These are phyloP conservation scores for Populus nigra DNA, from an alignment of 345 rosid genomes.

Conservation along the genomic window DNA sequence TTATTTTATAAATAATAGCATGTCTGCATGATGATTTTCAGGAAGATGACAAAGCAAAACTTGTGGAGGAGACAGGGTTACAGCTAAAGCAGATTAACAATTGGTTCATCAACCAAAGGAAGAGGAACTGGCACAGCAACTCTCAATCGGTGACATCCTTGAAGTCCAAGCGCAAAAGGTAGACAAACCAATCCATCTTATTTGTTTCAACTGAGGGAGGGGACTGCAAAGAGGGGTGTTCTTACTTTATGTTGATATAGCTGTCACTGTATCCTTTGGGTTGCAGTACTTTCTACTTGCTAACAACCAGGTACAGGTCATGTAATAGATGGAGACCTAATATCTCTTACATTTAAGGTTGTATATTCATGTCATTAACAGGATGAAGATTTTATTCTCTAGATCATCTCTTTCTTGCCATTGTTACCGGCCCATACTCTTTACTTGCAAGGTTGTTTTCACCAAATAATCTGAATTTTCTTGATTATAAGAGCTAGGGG, in stretches of 20 bases:
- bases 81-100: slow-evolving; percentile 98
- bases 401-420: not conserved
- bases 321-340: slow-evolving; percentile 18
- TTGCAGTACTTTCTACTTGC: slow-evolving; percentile 21
- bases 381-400: not conserved
- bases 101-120: slow-evolving; percentile 99
- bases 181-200: slow-evolving; percentile 1
- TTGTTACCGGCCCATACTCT: too few species aligned
- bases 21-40: slow-evolving; percentile 23
- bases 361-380: slow-evolving; percentile 34
- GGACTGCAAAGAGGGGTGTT: not conserved
- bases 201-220: not conserved
- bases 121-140: slow-evolving; percentile 95
- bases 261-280: slow-evolving; percentile 13
- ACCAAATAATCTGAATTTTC: too few species aligned
- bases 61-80: slow-evolving; percentile 96
- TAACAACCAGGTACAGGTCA: slow-evolving; percentile 24
- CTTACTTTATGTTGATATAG: slow-evolving; percentile 8
- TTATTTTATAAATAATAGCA: too few species aligned
- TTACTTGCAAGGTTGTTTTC: not conserved
- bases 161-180: slow-evolving; percentile 93
- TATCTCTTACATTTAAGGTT: slow-evolving; percentile 25
- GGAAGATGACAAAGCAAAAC: slow-evolving; percentile 98
- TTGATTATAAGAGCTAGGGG: too few species aligned
- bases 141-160: slow-evolving; percentile 88